These are phyloP conservation scores for Chlamydomonas incerta DNA, from an alignment of 139 green algal species.

Conservation along the genomic window DNA sequence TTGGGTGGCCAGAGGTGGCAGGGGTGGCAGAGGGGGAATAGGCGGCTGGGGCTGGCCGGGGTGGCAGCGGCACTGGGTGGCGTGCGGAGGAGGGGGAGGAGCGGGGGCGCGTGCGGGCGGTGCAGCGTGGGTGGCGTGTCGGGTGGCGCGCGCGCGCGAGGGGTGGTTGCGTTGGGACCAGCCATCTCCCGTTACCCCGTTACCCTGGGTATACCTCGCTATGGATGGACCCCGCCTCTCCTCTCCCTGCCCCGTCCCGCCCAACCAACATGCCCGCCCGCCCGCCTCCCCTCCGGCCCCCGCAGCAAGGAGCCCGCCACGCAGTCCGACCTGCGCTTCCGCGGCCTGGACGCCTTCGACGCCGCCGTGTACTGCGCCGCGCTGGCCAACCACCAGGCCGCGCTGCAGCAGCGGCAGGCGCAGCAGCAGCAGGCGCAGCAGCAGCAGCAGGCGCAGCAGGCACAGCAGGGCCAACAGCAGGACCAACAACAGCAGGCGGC, in stretches of 20 bases:
- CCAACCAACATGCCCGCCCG: background rate
- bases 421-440: slow-evolving; percentile 15
- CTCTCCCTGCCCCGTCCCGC: too few relatives aligned
- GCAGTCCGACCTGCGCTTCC: slow-evolving; percentile 35
- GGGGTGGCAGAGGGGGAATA: background rate
- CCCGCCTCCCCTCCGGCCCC: background rate
- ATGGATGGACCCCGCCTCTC: too few relatives aligned
- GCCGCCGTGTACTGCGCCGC: slow-evolving; percentile 37
- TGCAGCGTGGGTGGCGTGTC: too few relatives aligned
- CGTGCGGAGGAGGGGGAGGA: too few relatives aligned
- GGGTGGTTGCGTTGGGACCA: too few relatives aligned
- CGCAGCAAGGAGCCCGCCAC: slow-evolving; percentile 19
- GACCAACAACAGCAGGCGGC: too few relatives aligned
- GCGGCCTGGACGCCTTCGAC: slow-evolving; percentile 35
- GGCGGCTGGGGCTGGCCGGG: too few relatives aligned
- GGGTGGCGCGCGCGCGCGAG: too few relatives aligned
- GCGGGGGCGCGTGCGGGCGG: too few relatives aligned
- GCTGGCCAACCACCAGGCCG: slow-evolving; percentile 19
- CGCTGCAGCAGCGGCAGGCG: background rate
- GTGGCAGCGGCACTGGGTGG: too few relatives aligned
- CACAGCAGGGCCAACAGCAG: background rate
- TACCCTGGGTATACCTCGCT: too few relatives aligned
- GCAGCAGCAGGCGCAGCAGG: slow-evolving; percentile 11
- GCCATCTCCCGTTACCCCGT: too few relatives aligned
- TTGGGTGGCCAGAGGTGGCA: background rate